Conservation (phyloP, 1,139 yeast species). For the Blastobotrys apis region DNA sequence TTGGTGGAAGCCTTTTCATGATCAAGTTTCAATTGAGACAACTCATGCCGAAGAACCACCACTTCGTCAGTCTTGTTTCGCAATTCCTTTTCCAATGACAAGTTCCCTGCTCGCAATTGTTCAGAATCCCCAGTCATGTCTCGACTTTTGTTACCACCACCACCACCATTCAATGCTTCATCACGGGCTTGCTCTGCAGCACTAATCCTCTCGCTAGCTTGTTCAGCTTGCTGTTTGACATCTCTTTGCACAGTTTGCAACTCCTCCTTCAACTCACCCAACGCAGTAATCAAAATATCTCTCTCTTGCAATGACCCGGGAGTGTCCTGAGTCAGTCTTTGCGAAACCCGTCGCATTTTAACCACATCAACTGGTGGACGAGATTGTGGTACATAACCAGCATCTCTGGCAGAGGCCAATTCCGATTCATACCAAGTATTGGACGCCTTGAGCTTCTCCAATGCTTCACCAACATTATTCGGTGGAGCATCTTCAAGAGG, state of each 20-base stretch:
- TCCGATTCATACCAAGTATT: slow-evolving; percentile 35
- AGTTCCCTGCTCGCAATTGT: slow-evolving; percentile 18
- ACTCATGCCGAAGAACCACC: slow-evolving; percentile 27
- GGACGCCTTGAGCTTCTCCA: slow-evolving; percentile 33
- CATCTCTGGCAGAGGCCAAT: slow-evolving; percentile 30
- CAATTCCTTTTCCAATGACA: slow-evolving; percentile 26
- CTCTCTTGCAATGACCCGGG: slow-evolving; percentile 27
- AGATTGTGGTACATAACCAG: slow-evolving; percentile 30
- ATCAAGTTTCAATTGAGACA: slow-evolving; percentile 20
- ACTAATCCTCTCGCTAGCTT: slow-evolving; percentile 33
- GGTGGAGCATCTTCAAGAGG: slow-evolving; percentile 7
- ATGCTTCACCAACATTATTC: slow-evolving; percentile 21
- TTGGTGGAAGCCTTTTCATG: slow-evolving; percentile 20
- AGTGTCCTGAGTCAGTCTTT: slow-evolving; percentile 29
- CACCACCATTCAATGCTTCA: slow-evolving; percentile 17
- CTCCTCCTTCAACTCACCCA: slow-evolving; percentile 35
- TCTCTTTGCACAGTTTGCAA: slow-evolving; percentile 31
- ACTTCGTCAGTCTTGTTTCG: slow-evolving; percentile 27
- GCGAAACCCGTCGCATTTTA: slow-evolving; percentile 31
- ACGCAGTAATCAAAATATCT: slow-evolving; percentile 30
- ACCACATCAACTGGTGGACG: slow-evolving; percentile 32
- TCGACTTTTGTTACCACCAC: slow-evolving; percentile 7
- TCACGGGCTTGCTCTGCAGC: slow-evolving; percentile 29
- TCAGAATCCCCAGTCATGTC: slow-evolving; percentile 8
- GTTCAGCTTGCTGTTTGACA: slow-evolving; percentile 33